Conservation (phyloP, 495 filamentous ascomycete species). For the Penicillium soppii region DNA sequence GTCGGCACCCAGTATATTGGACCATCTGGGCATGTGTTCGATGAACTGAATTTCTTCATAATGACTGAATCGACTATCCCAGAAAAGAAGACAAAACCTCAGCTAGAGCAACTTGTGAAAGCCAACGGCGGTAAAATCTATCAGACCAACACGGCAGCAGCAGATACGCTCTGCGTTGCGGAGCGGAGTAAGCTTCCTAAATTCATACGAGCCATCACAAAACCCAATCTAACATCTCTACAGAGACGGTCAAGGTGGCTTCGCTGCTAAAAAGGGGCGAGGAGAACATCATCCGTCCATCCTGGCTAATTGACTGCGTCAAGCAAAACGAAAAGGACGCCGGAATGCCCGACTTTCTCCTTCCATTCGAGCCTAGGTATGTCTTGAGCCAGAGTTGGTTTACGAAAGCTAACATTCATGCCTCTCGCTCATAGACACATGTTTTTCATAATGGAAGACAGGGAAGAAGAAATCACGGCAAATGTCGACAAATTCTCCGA, state of each 20-base stretch:
- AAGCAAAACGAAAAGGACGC: constrained; percentile 63
- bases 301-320: constrained; percentile 84
- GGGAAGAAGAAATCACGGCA: constrained; percentile 39
- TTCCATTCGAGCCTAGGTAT: constrained; percentile 70
- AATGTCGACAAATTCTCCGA: constrained; percentile 78
- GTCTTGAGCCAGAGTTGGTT: constrained; percentile 25
- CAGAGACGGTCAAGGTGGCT: constrained; percentile 78
- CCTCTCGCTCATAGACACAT: constrained; percentile 43
- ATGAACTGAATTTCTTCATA: constrained; percentile 74
- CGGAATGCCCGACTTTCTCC: constrained; percentile 52
- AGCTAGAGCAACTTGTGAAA: constrained; percentile 86
- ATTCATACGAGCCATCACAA: background rate
- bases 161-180: constrained; percentile 67
- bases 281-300: constrained; percentile 70
- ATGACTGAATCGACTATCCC: constrained; percentile 60
- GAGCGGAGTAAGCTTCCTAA: constrained; percentile 62
- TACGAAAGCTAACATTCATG: background rate
- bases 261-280: constrained; percentile 70
- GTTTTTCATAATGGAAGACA: constrained; percentile 51
- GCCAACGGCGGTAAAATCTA: constrained; percentile 80
- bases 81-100: constrained; percentile 69
- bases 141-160: constrained; percentile 63
- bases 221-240: constrained; percentile 9
- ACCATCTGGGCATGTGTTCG: constrained; percentile 62
- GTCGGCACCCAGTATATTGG: constrained; percentile 52